Evolutionary conservation across 495 filamentous ascomycete genomes (phyloP).

Genomic region (Bacidia rubella): DNA sequence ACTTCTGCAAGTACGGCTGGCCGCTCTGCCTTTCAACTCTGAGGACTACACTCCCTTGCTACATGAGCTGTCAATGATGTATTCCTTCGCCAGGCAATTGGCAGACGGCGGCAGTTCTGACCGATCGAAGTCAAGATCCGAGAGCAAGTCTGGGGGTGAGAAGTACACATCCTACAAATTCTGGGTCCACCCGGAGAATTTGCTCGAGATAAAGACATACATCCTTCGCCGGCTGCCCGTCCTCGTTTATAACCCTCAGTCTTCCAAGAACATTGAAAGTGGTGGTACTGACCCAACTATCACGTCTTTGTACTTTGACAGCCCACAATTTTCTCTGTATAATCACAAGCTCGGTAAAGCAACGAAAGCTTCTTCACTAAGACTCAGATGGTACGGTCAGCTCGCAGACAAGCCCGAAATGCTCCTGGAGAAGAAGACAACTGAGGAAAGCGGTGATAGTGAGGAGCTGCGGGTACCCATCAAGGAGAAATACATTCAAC

Average conservation of each 20-base stretch:
- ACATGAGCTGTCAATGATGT: constrained; percentile 81
- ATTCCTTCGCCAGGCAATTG: constrained; percentile 78
- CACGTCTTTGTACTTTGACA: constrained; percentile 94
- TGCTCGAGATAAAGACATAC: constrained; percentile 89
- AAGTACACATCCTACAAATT: constrained; percentile 90
- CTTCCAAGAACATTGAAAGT: constrained; percentile 63
- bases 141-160: constrained; percentile 38
- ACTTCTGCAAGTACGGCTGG: constrained; percentile 75
- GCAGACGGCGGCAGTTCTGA: constrained; percentile 41
- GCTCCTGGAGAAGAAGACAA: constrained; percentile 75
- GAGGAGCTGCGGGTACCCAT: constrained; percentile 65
- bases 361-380: constrained; percentile 66
- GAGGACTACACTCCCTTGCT: constrained; percentile 87
- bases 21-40: constrained; percentile 82
- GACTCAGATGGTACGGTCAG: constrained; percentile 86
- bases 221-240: constrained; percentile 82
- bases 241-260: constrained; percentile 80
- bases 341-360: constrained; percentile 65
- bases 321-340: constrained; percentile 70
- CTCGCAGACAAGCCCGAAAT: constrained; percentile 65
- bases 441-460: constrained; percentile 59
- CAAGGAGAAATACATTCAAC: constrained; percentile 87
- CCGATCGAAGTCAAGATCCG: constrained; percentile 27
- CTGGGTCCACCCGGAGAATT: constrained; percentile 91
- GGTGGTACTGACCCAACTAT: constrained; percentile 74